Percentiles rank a stretch among this genome's conserved stretches.
These are phyloP conservation scores for Caloboletus inedulis DNA, from an alignment of 1,284 basidiomycete species.

Conservation along the genomic window DNA sequence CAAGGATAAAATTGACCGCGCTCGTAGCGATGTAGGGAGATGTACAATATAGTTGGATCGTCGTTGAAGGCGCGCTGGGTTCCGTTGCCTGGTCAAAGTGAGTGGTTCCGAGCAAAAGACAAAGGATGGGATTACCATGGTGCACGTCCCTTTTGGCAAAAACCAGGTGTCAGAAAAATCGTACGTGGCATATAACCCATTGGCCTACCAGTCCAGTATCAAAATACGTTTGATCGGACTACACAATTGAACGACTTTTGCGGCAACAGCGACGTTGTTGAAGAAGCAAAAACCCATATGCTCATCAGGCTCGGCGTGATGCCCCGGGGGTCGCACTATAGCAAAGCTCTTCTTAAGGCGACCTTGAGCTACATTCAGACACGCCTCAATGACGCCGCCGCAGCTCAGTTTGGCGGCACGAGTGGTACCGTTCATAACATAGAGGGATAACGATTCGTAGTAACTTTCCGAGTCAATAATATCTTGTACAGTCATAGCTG, in stretches of 20 bases:
- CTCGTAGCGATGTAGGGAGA: slow-evolving; percentile 95
- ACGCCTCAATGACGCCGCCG: slow-evolving; percentile 92
- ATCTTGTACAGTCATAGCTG: slow-evolving; percentile 73
- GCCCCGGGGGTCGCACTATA: slow-evolving; percentile 95
- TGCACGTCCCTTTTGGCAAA: slow-evolving; percentile 82
- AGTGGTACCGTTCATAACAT: slow-evolving; percentile 86
- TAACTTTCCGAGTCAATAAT: slow-evolving; percentile 71
- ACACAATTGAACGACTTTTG: slow-evolving; percentile 71
- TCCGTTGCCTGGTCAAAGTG: slow-evolving; percentile 72
- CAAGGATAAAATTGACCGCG: slow-evolving; percentile 91
- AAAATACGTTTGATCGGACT: slow-evolving; percentile 77
- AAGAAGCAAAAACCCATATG: slow-evolving; percentile 99
- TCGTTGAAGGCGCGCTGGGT: slow-evolving; percentile 95
- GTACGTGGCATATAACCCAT: slow-evolving; percentile 5
- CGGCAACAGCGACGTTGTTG: slow-evolving; percentile 96
- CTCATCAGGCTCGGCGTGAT: slow-evolving; percentile 97
- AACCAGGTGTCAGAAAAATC: slow-evolving; percentile 10
- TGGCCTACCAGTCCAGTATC: slow-evolving; percentile 90
- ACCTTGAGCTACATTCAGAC: slow-evolving; percentile 80
- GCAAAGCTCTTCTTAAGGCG: slow-evolving; percentile 88
- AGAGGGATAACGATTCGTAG: slow-evolving; percentile 89
- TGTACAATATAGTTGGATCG: slow-evolving; percentile 89
- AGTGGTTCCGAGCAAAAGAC: slow-evolving; percentile 1
- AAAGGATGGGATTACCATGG: slow-evolving; percentile 62
- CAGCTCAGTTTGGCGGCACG: slow-evolving; percentile 85